phyloP scores from a whole-genome alignment of 2,329 filamentous ascomycete genomes.

The Beauveria varroae region DNA sequence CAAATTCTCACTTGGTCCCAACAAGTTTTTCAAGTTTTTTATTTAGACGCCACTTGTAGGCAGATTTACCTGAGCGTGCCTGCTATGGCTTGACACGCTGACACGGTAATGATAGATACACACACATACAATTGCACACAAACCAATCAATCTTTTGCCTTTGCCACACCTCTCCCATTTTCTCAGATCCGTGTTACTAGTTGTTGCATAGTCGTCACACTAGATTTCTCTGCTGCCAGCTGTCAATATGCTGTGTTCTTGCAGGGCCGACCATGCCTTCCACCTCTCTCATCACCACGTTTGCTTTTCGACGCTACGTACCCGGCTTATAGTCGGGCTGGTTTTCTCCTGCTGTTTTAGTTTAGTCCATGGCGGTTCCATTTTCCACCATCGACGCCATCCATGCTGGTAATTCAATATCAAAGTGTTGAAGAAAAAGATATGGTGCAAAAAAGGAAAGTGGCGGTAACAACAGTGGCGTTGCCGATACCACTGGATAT shows the following conservation, averaged over 20 bases:
- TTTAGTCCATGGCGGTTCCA: background rate
- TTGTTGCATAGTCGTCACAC: background rate
- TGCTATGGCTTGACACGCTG: background rate
- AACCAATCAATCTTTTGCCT: slow-evolving; percentile 1
- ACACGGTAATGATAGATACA: slow-evolving; percentile 1
- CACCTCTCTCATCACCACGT: background rate
- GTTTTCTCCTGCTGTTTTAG: background rate
- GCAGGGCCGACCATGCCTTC: background rate
- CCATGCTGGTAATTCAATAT: slow-evolving; percentile 4
- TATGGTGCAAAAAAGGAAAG: background rate
- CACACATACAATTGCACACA: slow-evolving; percentile 5
- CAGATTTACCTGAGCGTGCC: background rate
- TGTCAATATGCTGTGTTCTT: background rate
- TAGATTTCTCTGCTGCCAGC: background rate
- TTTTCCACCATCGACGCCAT: slow-evolving; percentile 5
- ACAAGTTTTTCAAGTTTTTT: background rate
- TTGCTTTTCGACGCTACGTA: background rate
- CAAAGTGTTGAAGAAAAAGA: background rate
- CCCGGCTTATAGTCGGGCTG: background rate
- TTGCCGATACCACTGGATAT: slow-evolving; percentile 1
- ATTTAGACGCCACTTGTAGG: background rate
- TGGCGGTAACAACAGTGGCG: background rate
- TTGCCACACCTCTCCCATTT: background rate
- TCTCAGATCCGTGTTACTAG: background rate
- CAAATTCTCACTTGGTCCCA: background rate